Evolutionary conservation across 139 green algal species (phyloP), one percentile per base, ranked within the genome.

Genomic region (Mesotaenium endlicherianum): DNA sequence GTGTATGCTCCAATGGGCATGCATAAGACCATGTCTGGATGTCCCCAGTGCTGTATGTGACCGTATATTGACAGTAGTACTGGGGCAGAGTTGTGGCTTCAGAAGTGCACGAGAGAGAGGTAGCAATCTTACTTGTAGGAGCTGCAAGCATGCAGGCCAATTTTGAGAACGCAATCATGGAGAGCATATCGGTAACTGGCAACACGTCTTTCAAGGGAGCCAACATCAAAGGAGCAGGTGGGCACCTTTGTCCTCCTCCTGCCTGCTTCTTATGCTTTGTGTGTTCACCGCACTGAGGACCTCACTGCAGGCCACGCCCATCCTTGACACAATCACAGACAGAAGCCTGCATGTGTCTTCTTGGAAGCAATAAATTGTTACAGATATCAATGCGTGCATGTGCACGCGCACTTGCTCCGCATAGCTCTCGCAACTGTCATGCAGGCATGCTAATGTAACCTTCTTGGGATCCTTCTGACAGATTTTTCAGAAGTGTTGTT

Each of bases 401-500:
- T 16, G 16, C 49, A 59, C 16, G 16, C 49, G 16, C 14, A 59
- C 16, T 59, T 16, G 14, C 16, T 16, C 16, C n/a, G n/a, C n/a
- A n/a, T n/a, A n/a, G n/a, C n/a, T n/a, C n/a, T n/a, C n/a, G n/a
- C n/a, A n/a, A n/a, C n/a, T n/a, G n/a, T n/a, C n/a, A n/a, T n/a
- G n/a, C n/a, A n/a, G n/a, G n/a, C n/a, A 58, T 16, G 49, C 49
- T 58, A n/a, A 11, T 58, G 16, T 58, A n/a, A 11, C 70, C 11
- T 78, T 67, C 11, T 78, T 57, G 70, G 8, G 30, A 17, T 76
- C 44, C 81, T 42, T 2, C 2, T 83, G 68, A n/a, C 44, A 86
- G 82, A 88, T 80, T 88, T 88, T 34, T 88, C 82, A 55, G 82
- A 88, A 17, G 82, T 86, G n/a, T 44, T 49, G 26, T 64, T 84